A percentile compares a stretch with the other conserved stretches of the same genome.
Evolutionary conservation across 192 early-diverging fungal species (phyloP).

Genomic region (Podila horticola): DNA sequence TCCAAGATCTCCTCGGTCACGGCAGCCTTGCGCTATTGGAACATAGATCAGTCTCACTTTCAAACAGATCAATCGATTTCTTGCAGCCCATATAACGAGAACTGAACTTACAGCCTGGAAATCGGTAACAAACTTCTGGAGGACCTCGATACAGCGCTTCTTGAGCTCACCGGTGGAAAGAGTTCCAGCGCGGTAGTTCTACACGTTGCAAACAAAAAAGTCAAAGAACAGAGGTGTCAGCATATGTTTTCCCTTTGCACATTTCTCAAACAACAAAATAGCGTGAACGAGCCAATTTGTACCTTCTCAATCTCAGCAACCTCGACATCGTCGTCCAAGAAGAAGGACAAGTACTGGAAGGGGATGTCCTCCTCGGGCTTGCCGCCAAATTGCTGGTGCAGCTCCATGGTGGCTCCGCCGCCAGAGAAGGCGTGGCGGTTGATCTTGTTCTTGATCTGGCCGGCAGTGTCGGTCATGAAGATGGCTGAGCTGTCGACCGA

Average conservation of each 20-base stretch:
- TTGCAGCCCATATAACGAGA: not conserved
- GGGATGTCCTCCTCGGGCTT: slow-evolving; percentile 95
- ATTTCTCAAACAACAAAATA: not conserved
- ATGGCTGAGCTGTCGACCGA: slow-evolving; percentile 91
- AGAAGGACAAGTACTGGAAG: slow-evolving; percentile 95
- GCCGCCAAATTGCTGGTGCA: slow-evolving; percentile 84
- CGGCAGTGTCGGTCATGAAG: slow-evolving; percentile 90
- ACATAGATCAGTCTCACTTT: not conserved
- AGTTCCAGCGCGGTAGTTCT: slow-evolving; percentile 83
- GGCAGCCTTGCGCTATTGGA: slow-evolving; percentile 57
- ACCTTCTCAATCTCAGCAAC: slow-evolving; percentile 70
- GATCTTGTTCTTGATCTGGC: slow-evolving; percentile 98
- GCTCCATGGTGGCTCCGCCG: slow-evolving; percentile 86
- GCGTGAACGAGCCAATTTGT: not conserved
- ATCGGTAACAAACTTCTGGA: slow-evolving; percentile 79
- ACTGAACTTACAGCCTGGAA: slow-evolving; percentile 72
- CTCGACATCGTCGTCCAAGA: slow-evolving; percentile 95
- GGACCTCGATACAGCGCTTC: slow-evolving; percentile 84
- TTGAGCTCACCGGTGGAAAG: slow-evolving; percentile 92
- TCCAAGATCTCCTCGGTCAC: slow-evolving; percentile 72
- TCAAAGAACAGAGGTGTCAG: not conserved
- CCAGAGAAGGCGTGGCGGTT: slow-evolving; percentile 96
- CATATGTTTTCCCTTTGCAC: too few relatives aligned
- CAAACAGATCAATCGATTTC: not conserved
- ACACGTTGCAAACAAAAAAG: not conserved